A percentile compares a stretch with the other conserved stretches of the same genome.
Evolutionary conservation across 1,284 basidiomycete genomes (phyloP).

Genomic region (Ustilago loliicola): DNA sequence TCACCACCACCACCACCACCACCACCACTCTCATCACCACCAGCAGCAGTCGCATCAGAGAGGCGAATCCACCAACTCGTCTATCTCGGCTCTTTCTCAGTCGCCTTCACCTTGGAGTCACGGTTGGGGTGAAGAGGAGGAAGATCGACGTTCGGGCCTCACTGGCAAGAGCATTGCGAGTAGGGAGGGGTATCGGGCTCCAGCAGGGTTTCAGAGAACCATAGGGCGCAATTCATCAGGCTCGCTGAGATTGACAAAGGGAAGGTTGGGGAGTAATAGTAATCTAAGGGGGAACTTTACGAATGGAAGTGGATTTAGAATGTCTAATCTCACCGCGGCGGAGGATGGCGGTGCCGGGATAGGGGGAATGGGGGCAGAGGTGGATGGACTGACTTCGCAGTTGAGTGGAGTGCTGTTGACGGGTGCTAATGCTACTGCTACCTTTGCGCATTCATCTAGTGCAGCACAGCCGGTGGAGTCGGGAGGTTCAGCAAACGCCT

Average conservation of each 20-base stretch:
- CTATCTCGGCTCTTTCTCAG: conserved; percentile 16
- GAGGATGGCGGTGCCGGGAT: neutral
- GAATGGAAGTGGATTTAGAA: neutral
- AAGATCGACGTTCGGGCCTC: conserved; percentile 19
- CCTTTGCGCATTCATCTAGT: conserved; percentile 25
- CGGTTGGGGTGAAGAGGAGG: conserved; percentile 14
- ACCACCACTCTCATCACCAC: no score
- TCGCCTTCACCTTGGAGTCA: conserved; percentile 15
- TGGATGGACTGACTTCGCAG: conserved; percentile 30
- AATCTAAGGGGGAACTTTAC: conserved; percentile 33
- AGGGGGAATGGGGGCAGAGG: neutral
- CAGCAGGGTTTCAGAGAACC: conserved; percentile 18
- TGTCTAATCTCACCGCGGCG: neutral
- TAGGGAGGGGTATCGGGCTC: conserved; percentile 29
- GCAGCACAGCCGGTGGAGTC: no score
- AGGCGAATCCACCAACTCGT: conserved; percentile 21
- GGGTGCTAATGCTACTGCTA: conserved; percentile 20
- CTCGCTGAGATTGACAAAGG: conserved; percentile 38
- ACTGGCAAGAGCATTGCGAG: conserved; percentile 29
- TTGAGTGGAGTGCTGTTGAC: conserved; percentile 36
- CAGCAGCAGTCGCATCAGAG: no score
- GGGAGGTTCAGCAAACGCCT: no score
- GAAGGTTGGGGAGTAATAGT: conserved; percentile 29
- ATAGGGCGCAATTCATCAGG: conserved; percentile 41
- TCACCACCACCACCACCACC: no score